These are phyloP conservation scores for Monilinia aucupariae DNA, from an alignment of 2,329 filamentous ascomycete genomes.

Conservation along the genomic window DNA sequence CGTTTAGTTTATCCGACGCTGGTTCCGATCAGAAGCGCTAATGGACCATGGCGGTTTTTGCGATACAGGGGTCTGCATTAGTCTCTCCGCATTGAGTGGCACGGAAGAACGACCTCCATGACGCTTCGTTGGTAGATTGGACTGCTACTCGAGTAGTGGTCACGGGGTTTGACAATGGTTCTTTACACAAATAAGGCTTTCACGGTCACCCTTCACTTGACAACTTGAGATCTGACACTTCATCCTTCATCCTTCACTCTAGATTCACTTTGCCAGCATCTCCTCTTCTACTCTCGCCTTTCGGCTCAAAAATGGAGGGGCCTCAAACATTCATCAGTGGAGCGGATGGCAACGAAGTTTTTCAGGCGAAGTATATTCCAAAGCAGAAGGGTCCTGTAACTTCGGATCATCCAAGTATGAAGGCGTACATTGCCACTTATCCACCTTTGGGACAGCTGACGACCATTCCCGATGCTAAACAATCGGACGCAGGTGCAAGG, in stretches of 20 bases:
- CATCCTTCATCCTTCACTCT: background rate
- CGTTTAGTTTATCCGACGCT: background rate
- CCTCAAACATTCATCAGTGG: constrained; percentile 26
- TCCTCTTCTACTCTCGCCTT: background rate
- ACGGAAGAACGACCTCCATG: constrained; percentile 10
- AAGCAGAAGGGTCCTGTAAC: constrained; percentile 30
- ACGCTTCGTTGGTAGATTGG: background rate
- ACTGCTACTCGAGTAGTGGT: too few species aligned
- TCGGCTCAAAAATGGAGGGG: background rate
- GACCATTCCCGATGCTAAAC: constrained; percentile 39
- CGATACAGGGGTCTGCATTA: background rate
- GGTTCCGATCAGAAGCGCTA: background rate
- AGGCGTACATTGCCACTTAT: constrained; percentile 52
- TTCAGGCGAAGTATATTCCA: constrained; percentile 34
- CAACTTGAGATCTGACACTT: background rate
- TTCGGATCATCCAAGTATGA: constrained; percentile 43
- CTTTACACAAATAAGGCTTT: background rate
- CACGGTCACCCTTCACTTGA: background rate
- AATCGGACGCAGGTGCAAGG: constrained; percentile 35
- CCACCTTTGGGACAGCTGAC: constrained; percentile 75
- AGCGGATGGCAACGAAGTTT: constrained; percentile 33
- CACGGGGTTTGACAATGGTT: background rate
- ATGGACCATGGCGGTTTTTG: background rate
- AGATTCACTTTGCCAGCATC: background rate
- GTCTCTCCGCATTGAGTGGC: constrained; percentile 1